Base-by-base conservation (phyloP, 2,329 filamentous ascomycete species). In the Moelleriella libera region DNA sequence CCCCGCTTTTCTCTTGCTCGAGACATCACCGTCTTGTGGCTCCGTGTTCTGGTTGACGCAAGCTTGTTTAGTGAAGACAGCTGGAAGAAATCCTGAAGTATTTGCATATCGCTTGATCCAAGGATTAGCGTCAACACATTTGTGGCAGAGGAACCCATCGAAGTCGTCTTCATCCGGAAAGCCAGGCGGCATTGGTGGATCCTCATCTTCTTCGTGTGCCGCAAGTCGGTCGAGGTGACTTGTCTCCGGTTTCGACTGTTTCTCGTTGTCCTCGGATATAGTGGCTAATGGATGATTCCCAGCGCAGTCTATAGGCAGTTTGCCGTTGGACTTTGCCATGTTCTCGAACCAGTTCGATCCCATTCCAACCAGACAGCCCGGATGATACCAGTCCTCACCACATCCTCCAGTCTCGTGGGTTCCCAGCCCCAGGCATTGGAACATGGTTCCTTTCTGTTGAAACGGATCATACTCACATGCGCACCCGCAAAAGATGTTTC, bases 301-400 rank as follows among this genome's bases (percentile, higher is more conserved):
- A 4, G 49, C 44, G n/a, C 31, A 9, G 31, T 34, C 32, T 14
- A 39, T 21, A 34, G 32, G 51, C 8, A 54, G 49, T 45, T 65
- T 66, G 12, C 52, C 42, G 43, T 67, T 66, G n/a, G 57, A 47
- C 49, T 55, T 63, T 53, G 63, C 60, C 63, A 64, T 69, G 57
- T 67, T 72, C 58, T 83, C 80, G 53, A 72, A 80, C 80, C 85
- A 89, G 50, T 80, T 75, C 9, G 87, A 77, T 1, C 83, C 80
- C 55, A 94, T 68, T 5, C 89, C 89, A 45, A 95, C 79, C 6
- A 97, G 69, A 60, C 90, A 97, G 52, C 92, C 88, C 0, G 90
- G 88, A 67, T 97, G 90, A 75, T 88, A 97, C 90, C 90, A 97
- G 60, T 97, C 90, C 67, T 97, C 90, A 10, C 90, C 90, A 64